Evolutionary conservation across 2,329 filamentous ascomycete species (phyloP).

Genomic region (Alternaria arborescens): DNA sequence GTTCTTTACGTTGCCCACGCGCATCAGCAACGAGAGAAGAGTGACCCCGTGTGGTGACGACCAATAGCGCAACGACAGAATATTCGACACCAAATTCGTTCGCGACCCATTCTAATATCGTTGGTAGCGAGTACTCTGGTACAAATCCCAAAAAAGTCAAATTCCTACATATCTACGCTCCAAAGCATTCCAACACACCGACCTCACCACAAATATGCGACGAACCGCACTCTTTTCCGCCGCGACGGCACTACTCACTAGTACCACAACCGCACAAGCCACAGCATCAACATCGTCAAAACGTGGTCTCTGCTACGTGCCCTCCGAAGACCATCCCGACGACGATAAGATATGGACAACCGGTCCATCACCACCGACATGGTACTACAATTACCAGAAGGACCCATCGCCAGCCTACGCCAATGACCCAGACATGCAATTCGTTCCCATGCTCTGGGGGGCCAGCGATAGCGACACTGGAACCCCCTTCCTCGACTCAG

Average conservation of each 20-base stretch:
- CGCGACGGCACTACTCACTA: conserved; percentile 10
- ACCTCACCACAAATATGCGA: conserved; percentile 11
- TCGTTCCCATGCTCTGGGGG: conserved; percentile 85
- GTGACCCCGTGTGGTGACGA: neutral
- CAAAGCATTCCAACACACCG: neutral
- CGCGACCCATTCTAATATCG: neutral
- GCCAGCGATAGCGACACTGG: conserved; percentile 53
- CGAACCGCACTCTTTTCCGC: conserved; percentile 5
- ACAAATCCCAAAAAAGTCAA: neutral
- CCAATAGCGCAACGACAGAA: neutral
- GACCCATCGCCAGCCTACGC: conserved; percentile 64
- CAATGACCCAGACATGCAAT: conserved; percentile 64
- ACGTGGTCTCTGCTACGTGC: conserved; percentile 76
- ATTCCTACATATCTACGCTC: neutral
- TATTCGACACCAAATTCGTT: neutral
- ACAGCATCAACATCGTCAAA: conserved; percentile 63
- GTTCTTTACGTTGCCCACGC: neutral
- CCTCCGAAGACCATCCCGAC: conserved; percentile 60
- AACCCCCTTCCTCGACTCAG: conserved; percentile 68
- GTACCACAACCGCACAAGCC: conserved; percentile 30
- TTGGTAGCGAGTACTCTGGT: neutral
- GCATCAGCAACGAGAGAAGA: neutral
- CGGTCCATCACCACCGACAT: conserved; percentile 68
- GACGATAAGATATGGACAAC: conserved; percentile 74
- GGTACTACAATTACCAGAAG: conserved; percentile 84